Evolutionary conservation across 257 asterid species (phyloP).

Genomic region (Primulina huaijiensis): DNA sequence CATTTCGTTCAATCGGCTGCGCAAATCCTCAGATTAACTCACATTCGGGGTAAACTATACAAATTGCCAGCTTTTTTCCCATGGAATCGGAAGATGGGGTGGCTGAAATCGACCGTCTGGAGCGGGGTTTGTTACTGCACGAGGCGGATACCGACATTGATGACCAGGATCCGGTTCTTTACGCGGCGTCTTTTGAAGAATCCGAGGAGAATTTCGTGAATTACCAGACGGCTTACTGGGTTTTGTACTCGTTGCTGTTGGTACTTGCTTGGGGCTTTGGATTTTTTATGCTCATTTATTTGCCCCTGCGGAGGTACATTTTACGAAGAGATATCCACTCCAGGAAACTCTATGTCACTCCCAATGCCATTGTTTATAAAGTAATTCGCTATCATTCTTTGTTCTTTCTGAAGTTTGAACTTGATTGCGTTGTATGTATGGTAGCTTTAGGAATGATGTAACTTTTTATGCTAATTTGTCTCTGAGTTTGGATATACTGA

Average conservation of each 20-base stretch:
- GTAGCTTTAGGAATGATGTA: not conserved
- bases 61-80: not conserved
- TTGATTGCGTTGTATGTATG: not conserved
- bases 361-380: conserved; percentile 61
- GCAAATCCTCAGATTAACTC: too few relatives aligned
- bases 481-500: conserved; percentile 29
- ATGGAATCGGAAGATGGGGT: conserved; percentile 43
- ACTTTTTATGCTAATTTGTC: not conserved
- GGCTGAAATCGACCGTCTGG: conserved; percentile 51
- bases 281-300: conserved; percentile 58
- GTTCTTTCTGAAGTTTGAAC: not conserved
- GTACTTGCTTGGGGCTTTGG: conserved; percentile 82
- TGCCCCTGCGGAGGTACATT: conserved; percentile 62
- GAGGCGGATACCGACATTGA: conserved; percentile 24
- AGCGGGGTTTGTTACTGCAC: conserved; percentile 47
- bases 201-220: conserved; percentile 57
- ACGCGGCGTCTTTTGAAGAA: conserved; percentile 62
- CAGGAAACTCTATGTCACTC: conserved; percentile 58
- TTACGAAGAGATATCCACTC: conserved; percentile 60
- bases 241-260: conserved; percentile 50
- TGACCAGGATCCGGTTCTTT: conserved; percentile 37
- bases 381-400: conserved; percentile 27
- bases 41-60: not conserved
- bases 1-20: too few relatives aligned
- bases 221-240: conserved; percentile 62